These are phyloP conservation scores for Middelhovenomyces tepae DNA, from an alignment of 805 yeast genomes.

Conservation along the genomic window DNA sequence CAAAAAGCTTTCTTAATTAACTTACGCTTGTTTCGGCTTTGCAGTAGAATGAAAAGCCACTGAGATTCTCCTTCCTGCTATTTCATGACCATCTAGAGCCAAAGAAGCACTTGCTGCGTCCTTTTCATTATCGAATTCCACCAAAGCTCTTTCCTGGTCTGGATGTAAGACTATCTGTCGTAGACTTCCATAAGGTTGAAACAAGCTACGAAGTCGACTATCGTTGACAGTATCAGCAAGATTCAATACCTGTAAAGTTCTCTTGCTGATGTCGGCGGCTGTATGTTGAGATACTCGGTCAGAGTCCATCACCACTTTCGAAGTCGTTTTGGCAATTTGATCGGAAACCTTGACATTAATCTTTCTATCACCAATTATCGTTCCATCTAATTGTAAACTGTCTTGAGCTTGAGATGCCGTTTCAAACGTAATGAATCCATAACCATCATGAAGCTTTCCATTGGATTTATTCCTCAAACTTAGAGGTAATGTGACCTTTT, in stretches of 20 bases:
- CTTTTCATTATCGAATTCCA: slow-evolving; percentile 10
- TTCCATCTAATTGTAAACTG: slow-evolving; percentile 38
- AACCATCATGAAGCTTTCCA: slow-evolving; percentile 44
- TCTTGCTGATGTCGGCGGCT: slow-evolving; percentile 1
- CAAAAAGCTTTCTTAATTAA: background rate
- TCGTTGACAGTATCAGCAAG: slow-evolving; percentile 13
- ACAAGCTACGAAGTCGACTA: slow-evolving; percentile 7
- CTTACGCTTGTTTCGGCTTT: background rate
- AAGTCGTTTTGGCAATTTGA: slow-evolving; percentile 1
- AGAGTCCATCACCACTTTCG: slow-evolving; percentile 1
- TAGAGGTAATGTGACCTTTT: slow-evolving; percentile 43
- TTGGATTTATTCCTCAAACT: slow-evolving; percentile 25
- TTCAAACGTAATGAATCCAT: slow-evolving; percentile 52
- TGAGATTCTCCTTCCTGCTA: too few species aligned
- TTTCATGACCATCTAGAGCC: background rate
- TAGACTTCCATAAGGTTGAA: slow-evolving; percentile 12
- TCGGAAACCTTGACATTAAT: slow-evolving; percentile 42
- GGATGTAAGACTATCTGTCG: slow-evolving; percentile 6
- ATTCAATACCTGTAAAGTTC: slow-evolving; percentile 10
- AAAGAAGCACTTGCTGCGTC: slow-evolving; percentile 1
- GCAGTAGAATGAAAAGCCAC: background rate
- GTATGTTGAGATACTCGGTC: background rate
- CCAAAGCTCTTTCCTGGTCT: slow-evolving; percentile 9
- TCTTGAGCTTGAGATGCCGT: slow-evolving; percentile 36
- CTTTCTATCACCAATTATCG: slow-evolving; percentile 36